phyloP scores from a whole-genome alignment of 805 yeast species.

The Candida sonorensis region DNA sequence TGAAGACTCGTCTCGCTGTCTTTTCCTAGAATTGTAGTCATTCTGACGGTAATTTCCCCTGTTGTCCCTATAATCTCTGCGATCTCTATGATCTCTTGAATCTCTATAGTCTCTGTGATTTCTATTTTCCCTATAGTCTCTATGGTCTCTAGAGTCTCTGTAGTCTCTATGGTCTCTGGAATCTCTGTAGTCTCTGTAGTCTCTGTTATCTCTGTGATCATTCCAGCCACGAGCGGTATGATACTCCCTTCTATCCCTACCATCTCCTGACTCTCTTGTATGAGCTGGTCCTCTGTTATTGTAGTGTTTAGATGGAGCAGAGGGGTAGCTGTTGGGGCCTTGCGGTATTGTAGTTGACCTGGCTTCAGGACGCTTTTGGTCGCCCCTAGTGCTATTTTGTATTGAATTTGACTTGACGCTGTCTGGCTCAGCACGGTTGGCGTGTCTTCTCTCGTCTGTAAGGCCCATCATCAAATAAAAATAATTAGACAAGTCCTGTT shows the following conservation, averaged over 20 bases:
- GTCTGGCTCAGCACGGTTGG: conserved; percentile 13
- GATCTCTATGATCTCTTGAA: conserved; percentile 1
- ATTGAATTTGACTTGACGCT: too few relatives aligned
- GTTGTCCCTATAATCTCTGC: conserved; percentile 7
- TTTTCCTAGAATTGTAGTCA: too few relatives aligned
- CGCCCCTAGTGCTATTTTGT: neutral
- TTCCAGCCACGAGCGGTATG: neutral
- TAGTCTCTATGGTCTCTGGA: neutral
- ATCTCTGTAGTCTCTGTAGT: neutral
- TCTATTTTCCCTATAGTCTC: conserved; percentile 2
- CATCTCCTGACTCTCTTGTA: neutral
- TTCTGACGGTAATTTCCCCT: too few relatives aligned
- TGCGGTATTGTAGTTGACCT: neutral
- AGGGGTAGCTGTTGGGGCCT: too few relatives aligned
- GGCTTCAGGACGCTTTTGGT: neutral
- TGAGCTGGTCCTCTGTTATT: too few relatives aligned
- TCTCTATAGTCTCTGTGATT: conserved; percentile 2
- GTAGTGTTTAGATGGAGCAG: too few relatives aligned
- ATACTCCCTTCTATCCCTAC: neutral
- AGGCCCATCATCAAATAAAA: too few relatives aligned
- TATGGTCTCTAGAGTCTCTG: neutral
- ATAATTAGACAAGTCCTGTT: too few relatives aligned
- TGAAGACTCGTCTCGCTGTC: too few relatives aligned
- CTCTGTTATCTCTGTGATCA: neutral
- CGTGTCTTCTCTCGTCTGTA: conserved; percentile 20